Evolutionary conservation across 257 asterid genomes (phyloP), one percentile per base, ranked within the genome.

Genomic region (Ligustrum vulgare): DNA sequence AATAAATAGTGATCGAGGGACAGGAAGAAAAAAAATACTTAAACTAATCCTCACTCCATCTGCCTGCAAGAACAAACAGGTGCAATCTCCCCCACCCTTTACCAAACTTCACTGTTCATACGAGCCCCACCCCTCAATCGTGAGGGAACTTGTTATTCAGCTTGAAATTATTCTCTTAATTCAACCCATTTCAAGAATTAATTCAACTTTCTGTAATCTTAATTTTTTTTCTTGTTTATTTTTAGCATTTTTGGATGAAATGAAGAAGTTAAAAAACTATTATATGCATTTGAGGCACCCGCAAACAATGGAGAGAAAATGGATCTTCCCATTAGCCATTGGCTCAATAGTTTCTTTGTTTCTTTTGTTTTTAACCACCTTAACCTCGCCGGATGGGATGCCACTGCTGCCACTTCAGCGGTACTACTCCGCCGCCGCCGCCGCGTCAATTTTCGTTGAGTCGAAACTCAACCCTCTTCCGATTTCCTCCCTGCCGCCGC

Each of bases 261-360:
- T 94, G 99, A 94, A 92, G 97, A 92, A 91, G 84, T 72, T 94
- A n/a, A 91, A 84, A 90, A 91, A 83, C 82, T 92, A 87, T 83
- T 94, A 89, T 71, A 67, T 88, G 2, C 94, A 94, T 78, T 79
- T 92, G 47, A 82, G 91, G 31, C 89, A 92, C 39, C 96, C 93
- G 1, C 89, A 89, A 37, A 83, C 88, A 37, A 82, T 89, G 88
- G 96, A 94, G 56, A 76, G 90, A 11, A 94, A 89, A 78, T 94
- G 97, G 96, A 90, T 94, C 89, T 92, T 91, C 34, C 98, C 98
- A 1, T 77, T 92, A 37, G 98, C 97, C 9, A 86, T 92, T 15
- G 94, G 91, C 54, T 84, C 98, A 35, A 78, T 92, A 18, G 75
- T 88, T 31, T 85, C 91, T 0, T 88, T 94, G 0, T 92, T 92